Conservation (phyloP, 2,329 filamentous ascomycete species). For the Claviceps quebecensis region DNA sequence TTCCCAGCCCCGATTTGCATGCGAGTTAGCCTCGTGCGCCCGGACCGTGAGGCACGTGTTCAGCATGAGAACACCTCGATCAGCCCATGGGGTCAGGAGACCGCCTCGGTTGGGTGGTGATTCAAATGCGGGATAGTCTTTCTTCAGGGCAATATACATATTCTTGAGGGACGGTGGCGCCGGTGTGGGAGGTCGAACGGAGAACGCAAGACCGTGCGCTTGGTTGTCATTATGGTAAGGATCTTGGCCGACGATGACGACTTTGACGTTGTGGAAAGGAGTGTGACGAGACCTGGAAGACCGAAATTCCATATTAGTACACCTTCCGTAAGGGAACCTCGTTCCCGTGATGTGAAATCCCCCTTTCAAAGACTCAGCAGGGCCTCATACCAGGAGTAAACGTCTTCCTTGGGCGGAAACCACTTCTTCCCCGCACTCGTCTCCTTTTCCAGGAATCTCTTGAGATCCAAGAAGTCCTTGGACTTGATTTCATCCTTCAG, state of each 20-base stretch:
- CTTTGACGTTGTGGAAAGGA: constrained; percentile 75
- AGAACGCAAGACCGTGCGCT: constrained; percentile 93
- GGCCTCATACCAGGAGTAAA: constrained; percentile 74
- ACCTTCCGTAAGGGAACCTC: neutral
- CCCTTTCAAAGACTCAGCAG: neutral
- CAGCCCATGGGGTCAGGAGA: constrained; percentile 83
- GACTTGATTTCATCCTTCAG: constrained; percentile 75
- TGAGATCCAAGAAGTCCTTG: constrained; percentile 73
- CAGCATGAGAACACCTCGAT: constrained; percentile 80
- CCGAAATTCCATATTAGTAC: neutral
- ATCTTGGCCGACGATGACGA: constrained; percentile 89
- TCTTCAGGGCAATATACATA: constrained; percentile 79
- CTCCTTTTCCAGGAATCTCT: constrained; percentile 74
- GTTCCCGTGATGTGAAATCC: neutral
- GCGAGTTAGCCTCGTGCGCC: constrained; percentile 74
- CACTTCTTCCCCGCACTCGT: constrained; percentile 58
- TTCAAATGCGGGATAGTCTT: constrained; percentile 72
- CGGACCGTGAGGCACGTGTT: constrained; percentile 93
- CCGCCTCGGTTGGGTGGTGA: constrained; percentile 66
- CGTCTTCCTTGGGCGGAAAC: constrained; percentile 76
- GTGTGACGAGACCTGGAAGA: constrained; percentile 47
- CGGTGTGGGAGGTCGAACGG: constrained; percentile 73
- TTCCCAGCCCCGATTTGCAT: constrained; percentile 84
- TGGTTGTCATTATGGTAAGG: constrained; percentile 94
- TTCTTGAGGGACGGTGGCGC: constrained; percentile 85